A percentile compares a stretch with the other conserved stretches of the same genome.
These are phyloP conservation scores for Aspergillus fischeri DNA, from an alignment of 2,329 filamentous ascomycete genomes.

Conservation along the genomic window DNA sequence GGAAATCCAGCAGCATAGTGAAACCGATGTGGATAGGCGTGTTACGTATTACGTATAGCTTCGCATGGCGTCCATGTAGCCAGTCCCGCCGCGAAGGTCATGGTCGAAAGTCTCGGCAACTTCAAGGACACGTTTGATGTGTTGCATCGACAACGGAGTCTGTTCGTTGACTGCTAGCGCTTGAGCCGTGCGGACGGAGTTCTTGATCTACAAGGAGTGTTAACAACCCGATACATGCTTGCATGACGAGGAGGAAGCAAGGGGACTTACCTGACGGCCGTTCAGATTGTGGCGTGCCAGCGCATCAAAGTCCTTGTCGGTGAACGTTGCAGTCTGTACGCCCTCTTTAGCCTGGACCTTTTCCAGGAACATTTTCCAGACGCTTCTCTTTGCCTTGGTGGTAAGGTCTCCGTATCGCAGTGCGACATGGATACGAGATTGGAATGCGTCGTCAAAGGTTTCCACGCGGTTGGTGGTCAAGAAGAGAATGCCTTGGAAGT, in stretches of 20 bases:
- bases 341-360: conserved; percentile 64
- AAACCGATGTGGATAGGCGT: background rate
- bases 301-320: conserved; percentile 61
- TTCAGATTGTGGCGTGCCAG: conserved; percentile 67
- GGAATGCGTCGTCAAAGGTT: conserved; percentile 88
- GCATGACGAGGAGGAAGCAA: background rate
- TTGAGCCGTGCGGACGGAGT: conserved; percentile 77
- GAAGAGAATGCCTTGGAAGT: conserved; percentile 88
- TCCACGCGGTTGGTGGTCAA: conserved; percentile 82
- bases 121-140: conserved; percentile 78
- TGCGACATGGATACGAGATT: conserved; percentile 81
- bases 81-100: conserved; percentile 75
- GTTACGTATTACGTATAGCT: conserved; percentile 56
- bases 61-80: conserved; percentile 79
- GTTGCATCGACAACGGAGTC: conserved; percentile 67
- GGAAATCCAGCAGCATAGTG: conserved; percentile 1
- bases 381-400: conserved; percentile 66
- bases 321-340: conserved; percentile 44
- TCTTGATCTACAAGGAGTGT: conserved; percentile 67
- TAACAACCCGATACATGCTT: background rate
- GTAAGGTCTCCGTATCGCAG: conserved; percentile 74
- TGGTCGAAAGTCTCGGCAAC: conserved; percentile 78
- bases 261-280: conserved; percentile 55
- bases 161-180: conserved; percentile 74
- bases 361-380: conserved; percentile 81